Evolutionary conservation across 495 filamentous ascomycete genomes (phyloP), one percentile per base, ranked within the genome.

Genomic region (Penicillium arizonense): DNA sequence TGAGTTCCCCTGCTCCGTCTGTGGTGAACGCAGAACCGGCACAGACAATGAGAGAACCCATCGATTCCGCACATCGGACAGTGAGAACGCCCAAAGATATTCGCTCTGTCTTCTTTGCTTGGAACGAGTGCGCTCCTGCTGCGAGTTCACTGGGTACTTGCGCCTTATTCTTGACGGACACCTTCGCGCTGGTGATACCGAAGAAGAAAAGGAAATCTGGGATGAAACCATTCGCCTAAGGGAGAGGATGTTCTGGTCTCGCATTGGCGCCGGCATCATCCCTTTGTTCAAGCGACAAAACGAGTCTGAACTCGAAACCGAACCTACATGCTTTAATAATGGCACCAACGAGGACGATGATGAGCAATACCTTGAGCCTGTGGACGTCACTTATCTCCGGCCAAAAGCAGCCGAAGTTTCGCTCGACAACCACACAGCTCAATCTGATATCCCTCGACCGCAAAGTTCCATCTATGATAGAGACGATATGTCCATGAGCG

Each of bases 161-260:
- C 80, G 93, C 30, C 86, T 96, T 64, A 80, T 96, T 42, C 87
- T 91, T 56, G 92, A 96, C 57, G 95, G 94, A 23, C 83, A 94
- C 57, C 89, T 92, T 81, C 81, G 89, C 34, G 70, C 73, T 26
- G 83, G 83, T 24, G 90, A 96, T 34, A 77, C 82, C 30, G 88
- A 91, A 49, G 87, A 89, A 33, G 84, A 89, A 65, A 87, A 84
- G 55, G 83, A 84, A 32, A 90, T 91, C 4, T 98, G 94, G 94
- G 91, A 96, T 63, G 94, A 97, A 70, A 89, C 89, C 47, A 85
- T 96, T 14, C 82, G 88, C 16, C 72, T 97, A 44, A 78, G 94
- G 39, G 94, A 98, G 65, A 80, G 90, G 54, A 96, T 97, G 87
- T 98, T 98, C 64, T 98, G 94, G 94, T 84, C 87, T 40, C 76